Percentiles rank a stretch among this genome's conserved stretches.
These are phyloP conservation scores for Didymella pinodella DNA, from an alignment of 2,329 filamentous ascomycete genomes.

Conservation along the genomic window DNA sequence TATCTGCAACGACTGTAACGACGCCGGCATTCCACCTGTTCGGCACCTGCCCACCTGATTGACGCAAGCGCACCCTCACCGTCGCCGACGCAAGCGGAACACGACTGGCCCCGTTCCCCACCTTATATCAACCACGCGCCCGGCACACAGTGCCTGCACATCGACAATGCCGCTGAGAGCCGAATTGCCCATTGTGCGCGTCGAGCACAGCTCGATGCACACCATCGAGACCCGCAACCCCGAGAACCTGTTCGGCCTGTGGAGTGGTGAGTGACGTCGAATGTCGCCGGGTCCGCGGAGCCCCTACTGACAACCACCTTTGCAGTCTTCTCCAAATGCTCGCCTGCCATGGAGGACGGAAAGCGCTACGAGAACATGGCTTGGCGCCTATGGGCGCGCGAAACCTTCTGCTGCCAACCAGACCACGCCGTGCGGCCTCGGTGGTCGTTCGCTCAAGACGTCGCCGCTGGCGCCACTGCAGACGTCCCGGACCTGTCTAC, in stretches of 20 bases:
- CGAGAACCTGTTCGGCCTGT: slow-evolving; percentile 94
- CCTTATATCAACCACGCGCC: slow-evolving; percentile 8
- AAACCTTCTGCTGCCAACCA: slow-evolving; percentile 85
- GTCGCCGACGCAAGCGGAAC: slow-evolving; percentile 29
- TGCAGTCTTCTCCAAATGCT: slow-evolving; percentile 90
- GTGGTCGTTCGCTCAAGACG: slow-evolving; percentile 45
- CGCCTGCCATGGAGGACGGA: slow-evolving; percentile 91
- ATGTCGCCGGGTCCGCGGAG: neutral
- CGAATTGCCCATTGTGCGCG: slow-evolving; percentile 84
- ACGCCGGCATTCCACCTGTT: slow-evolving; percentile 31
- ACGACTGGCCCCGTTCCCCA: slow-evolving; percentile 2
- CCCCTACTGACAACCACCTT: slow-evolving; percentile 33
- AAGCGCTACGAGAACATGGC: slow-evolving; percentile 90
- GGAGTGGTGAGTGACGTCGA: slow-evolving; percentile 77
- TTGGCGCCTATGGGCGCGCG: slow-evolving; percentile 94
- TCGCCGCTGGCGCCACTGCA: slow-evolving; percentile 36
- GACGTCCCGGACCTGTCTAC: slow-evolving; percentile 57
- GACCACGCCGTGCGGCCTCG: slow-evolving; percentile 53
- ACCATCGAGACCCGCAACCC: slow-evolving; percentile 93
- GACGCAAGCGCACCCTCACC: slow-evolving; percentile 34
- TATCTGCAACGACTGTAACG: slow-evolving; percentile 30
- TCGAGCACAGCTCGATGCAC: slow-evolving; percentile 91
- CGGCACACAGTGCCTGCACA: slow-evolving; percentile 3
- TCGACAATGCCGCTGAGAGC: slow-evolving; percentile 80
- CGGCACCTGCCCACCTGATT: slow-evolving; percentile 26